These are phyloP conservation scores for Penicillium nordicum DNA, from an alignment of 2,329 filamentous ascomycete species.

Conservation along the genomic window DNA sequence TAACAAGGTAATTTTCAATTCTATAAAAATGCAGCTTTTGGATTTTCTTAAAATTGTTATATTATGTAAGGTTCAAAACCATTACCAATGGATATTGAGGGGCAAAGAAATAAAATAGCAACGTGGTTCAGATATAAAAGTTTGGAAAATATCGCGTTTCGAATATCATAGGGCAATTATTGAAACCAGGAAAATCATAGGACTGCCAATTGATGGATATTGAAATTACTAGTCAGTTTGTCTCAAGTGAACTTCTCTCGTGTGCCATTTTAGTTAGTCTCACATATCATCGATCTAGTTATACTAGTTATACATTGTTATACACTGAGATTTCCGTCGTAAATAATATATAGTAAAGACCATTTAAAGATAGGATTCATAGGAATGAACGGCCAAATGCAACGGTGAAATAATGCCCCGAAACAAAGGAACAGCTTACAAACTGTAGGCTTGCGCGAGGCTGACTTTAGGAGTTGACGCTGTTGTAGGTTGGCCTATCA, in stretches of 20 bases:
- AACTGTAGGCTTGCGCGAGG: no score
- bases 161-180: no score
- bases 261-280: no score
- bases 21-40: not conserved
- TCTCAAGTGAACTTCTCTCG: no score
- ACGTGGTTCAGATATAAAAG: not conserved
- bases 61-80: not conserved
- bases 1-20: not conserved
- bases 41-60: not conserved
- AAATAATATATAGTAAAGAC: not conserved
- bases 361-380: not conserved
- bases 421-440: not conserved
- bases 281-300: no score
- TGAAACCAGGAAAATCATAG: no score
- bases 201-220: no score
- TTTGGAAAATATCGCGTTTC: not conserved
- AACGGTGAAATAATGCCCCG: not conserved
- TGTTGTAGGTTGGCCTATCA: not conserved
- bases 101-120: no score
- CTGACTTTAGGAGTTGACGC: no score
- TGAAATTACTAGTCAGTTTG: no score
- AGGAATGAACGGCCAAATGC: not conserved
- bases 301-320: no score
- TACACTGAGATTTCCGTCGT: not conserved
- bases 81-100: not conserved